Conservation (phyloP, 1,284 basidiomycete genomes). For the Apiotrichum brassicae region DNA sequence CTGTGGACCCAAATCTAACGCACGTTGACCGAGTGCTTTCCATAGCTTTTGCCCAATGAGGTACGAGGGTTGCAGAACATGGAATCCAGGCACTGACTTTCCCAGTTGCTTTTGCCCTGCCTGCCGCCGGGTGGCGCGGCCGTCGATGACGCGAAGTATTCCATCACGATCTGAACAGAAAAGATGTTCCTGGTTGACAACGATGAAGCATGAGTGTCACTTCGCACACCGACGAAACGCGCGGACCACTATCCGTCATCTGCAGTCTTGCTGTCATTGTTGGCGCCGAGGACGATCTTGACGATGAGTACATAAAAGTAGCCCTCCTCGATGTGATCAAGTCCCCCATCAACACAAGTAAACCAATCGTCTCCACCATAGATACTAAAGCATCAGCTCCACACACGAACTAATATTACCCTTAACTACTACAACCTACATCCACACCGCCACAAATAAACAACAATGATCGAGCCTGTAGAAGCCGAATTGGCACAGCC, state of each 20-base stretch:
- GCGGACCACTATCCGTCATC: not conserved
- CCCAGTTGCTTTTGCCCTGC: too few species aligned
- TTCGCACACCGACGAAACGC: not conserved
- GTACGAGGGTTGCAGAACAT: too few species aligned
- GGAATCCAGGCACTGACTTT: too few species aligned
- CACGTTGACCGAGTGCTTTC: too few species aligned
- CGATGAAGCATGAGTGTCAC: too few species aligned
- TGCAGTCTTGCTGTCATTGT: not conserved
- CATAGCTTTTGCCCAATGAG: too few species aligned
- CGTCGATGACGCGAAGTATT: not conserved
- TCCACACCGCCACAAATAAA: not conserved
- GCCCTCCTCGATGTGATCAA: not conserved
- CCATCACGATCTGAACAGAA: not conserved
- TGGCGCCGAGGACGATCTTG: not conserved
- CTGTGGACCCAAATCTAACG: too few species aligned
- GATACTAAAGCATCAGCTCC: not conserved
- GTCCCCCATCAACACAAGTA: not conserved
- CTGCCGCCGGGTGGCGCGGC: not conserved
- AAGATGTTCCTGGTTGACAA: not conserved
- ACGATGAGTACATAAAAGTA: not conserved
- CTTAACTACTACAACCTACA: not conserved
- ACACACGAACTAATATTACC: not conserved
- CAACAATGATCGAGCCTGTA: slow-evolving; percentile 29
- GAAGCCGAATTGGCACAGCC: slow-evolving; percentile 36
- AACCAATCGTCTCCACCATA: not conserved